These are phyloP conservation scores for Pythium rishiriense DNA, from an alignment of 352 stramenopile species.

Conservation along the genomic window DNA sequence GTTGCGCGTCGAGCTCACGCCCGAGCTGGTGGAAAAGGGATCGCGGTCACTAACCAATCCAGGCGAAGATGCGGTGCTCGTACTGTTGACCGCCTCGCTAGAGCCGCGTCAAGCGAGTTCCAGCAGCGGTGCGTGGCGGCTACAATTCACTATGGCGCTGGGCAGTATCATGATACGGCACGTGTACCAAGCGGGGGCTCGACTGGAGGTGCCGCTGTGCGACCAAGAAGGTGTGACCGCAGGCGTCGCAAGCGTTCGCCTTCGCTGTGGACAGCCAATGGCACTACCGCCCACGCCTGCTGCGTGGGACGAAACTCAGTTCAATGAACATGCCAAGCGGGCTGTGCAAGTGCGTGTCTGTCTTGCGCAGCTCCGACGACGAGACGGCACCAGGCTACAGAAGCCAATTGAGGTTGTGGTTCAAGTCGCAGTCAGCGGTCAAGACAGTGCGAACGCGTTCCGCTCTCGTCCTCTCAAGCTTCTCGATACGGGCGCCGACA, in stretches of 20 bases:
- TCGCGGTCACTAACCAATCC: not conserved
- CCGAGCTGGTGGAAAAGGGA: slow-evolving; percentile 2
- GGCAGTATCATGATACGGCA: not conserved
- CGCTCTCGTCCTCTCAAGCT: slow-evolving; percentile 14
- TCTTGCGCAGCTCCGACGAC: slow-evolving; percentile 2
- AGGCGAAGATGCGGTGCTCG: not conserved
- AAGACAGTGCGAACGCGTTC: slow-evolving; percentile 3
- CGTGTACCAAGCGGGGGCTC: not conserved
- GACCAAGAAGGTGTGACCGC: slow-evolving; percentile 10
- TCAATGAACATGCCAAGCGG: not conserved
- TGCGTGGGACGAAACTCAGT: not conserved
- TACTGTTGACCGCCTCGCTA: slow-evolving; percentile 14
- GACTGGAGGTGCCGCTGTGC: not conserved
- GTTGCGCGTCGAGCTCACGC: slow-evolving; percentile 8
- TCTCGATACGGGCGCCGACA: not conserved
- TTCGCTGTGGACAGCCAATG: not conserved
- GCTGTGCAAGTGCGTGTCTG: slow-evolving; percentile 4
- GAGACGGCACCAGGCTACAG: not conserved
- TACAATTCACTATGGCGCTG: slow-evolving; percentile 15
- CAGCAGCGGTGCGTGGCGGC: not conserved
- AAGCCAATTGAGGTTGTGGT: slow-evolving; percentile 9
- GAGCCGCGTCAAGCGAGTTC: slow-evolving; percentile 4
- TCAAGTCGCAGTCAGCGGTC: slow-evolving; percentile 2
- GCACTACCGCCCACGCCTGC: not conserved
- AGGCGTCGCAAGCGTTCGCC: not conserved